A percentile compares a stretch with the other conserved stretches of the same genome.
Conservation (phyloP, 768 basidiomycete species). For the Boletellus sp. region DNA sequence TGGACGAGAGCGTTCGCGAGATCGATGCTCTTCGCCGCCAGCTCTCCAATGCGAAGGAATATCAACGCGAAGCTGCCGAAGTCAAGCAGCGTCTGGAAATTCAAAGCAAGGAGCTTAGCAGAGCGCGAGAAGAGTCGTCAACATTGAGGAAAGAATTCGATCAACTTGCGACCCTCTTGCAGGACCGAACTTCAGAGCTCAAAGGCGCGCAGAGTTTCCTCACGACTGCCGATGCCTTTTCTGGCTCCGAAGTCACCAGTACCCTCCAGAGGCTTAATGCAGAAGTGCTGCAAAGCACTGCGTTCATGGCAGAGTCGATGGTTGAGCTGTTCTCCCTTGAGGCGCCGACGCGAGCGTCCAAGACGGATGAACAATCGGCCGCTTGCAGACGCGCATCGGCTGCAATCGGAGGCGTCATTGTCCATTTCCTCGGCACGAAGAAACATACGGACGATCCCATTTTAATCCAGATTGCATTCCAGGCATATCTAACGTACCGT, state of each 20-base stretch:
- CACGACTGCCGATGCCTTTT: conserved; percentile 39
- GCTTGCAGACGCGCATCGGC: conserved; percentile 22
- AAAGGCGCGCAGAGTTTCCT: conserved; percentile 46
- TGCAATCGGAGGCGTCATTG: conserved; percentile 19
- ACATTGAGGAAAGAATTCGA: conserved; percentile 26
- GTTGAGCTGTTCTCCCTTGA: conserved; percentile 39
- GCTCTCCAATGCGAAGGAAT: conserved; percentile 13
- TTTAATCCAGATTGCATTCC: conserved; percentile 36
- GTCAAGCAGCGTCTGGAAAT: conserved; percentile 15
- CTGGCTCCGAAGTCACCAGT: conserved; percentile 43
- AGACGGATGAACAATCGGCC: conserved; percentile 20
- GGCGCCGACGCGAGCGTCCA: conserved; percentile 1
- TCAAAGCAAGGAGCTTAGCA: conserved; percentile 20
- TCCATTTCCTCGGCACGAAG: conserved; percentile 28
- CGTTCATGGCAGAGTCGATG: conserved; percentile 45
- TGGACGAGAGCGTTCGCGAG: conserved; percentile 19
- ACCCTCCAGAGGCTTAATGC: conserved; percentile 46
- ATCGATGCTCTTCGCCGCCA: conserved; percentile 17
- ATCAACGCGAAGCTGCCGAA: conserved; percentile 6
- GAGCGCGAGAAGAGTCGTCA: conserved; percentile 28
- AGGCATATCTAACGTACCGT: conserved; percentile 26
- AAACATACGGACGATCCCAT: conserved; percentile 33
- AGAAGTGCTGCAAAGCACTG: conserved; percentile 46
- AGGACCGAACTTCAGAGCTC: conserved; percentile 42
- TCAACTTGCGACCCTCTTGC: conserved; percentile 31